A percentile compares a stretch with the other conserved stretches of the same genome.
phyloP scores from a whole-genome alignment of 1,284 basidiomycete species.

The Malassezia nana region DNA sequence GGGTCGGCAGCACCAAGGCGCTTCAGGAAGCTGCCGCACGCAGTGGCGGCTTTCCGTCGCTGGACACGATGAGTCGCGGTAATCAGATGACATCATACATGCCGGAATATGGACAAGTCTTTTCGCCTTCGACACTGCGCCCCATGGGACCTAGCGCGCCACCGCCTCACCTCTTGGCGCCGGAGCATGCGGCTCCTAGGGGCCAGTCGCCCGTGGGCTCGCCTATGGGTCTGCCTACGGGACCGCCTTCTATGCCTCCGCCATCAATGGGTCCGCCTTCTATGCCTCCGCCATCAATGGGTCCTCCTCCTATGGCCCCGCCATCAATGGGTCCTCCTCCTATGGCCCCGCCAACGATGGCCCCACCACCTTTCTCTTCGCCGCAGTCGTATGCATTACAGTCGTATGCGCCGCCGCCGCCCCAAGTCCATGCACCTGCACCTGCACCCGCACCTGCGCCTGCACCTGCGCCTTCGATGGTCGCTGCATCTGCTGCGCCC shows the following conservation, averaged over 20 bases:
- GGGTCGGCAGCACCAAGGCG: constrained; percentile 17
- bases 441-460: not conserved
- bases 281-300: not conserved
- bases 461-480: not conserved
- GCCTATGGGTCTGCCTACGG: not conserved
- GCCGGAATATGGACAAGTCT: not conserved
- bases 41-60: not conserved
- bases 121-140: constrained; percentile 9
- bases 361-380: not conserved
- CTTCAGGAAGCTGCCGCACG: constrained; percentile 14
- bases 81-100: constrained; percentile 3
- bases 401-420: not conserved
- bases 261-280: not conserved
- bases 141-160: not conserved
- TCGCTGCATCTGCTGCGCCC: not conserved
- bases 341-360: not conserved
- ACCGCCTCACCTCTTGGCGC: not conserved
- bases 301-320: not conserved
- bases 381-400: not conserved
- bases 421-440: not conserved
- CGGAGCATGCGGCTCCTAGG: too few species aligned
- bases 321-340: not conserved
- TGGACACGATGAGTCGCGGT: constrained; percentile 5
- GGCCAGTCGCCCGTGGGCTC: not conserved
- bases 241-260: not conserved